phyloP scores from a whole-genome alignment of 192 early-diverging fungal species.

The Backusella mclennaniae region DNA sequence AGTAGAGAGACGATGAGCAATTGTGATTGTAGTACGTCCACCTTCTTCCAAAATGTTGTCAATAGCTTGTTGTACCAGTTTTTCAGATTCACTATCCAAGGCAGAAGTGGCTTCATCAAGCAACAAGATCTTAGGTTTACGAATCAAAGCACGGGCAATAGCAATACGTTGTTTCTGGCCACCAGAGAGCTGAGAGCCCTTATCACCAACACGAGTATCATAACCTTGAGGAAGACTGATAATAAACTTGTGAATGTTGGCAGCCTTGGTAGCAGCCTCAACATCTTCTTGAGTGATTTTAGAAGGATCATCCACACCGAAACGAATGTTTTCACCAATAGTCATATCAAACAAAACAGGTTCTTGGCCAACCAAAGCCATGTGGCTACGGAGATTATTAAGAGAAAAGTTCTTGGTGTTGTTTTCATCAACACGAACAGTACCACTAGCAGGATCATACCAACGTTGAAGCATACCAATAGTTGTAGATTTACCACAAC shows the following conservation, averaged over 20 bases:
- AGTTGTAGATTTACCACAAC: slow-evolving; percentile 76
- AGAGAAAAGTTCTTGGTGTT: slow-evolving; percentile 62
- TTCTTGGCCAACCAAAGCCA: slow-evolving; percentile 87
- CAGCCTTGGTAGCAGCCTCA: slow-evolving; percentile 46
- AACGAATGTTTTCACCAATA: slow-evolving; percentile 85
- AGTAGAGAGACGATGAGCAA: slow-evolving; percentile 71
- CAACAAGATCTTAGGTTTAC: slow-evolving; percentile 76
- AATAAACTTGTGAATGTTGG: slow-evolving; percentile 66
- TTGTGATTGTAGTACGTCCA: slow-evolving; percentile 67
- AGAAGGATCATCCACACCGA: slow-evolving; percentile 44
- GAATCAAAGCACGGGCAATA: slow-evolving; percentile 84
- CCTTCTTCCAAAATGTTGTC: slow-evolving; percentile 57
- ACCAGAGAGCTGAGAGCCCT: slow-evolving; percentile 56
- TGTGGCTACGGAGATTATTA: slow-evolving; percentile 55
- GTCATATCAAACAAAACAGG: slow-evolving; percentile 84
- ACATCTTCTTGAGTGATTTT: slow-evolving; percentile 48
- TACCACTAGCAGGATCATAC: slow-evolving; percentile 69
- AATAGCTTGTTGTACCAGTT: slow-evolving; percentile 61
- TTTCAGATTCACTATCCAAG: slow-evolving; percentile 65
- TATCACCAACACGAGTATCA: slow-evolving; percentile 67
- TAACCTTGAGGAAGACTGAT: slow-evolving; percentile 54
- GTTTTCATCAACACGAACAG: slow-evolving; percentile 55
- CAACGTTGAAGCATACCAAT: slow-evolving; percentile 66
- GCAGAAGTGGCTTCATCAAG: slow-evolving; percentile 82
- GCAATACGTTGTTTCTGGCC: slow-evolving; percentile 80